phyloP scores from a whole-genome alignment of 2,329 filamentous ascomycete genomes.

The Beauveria scarabaeidicola region DNA sequence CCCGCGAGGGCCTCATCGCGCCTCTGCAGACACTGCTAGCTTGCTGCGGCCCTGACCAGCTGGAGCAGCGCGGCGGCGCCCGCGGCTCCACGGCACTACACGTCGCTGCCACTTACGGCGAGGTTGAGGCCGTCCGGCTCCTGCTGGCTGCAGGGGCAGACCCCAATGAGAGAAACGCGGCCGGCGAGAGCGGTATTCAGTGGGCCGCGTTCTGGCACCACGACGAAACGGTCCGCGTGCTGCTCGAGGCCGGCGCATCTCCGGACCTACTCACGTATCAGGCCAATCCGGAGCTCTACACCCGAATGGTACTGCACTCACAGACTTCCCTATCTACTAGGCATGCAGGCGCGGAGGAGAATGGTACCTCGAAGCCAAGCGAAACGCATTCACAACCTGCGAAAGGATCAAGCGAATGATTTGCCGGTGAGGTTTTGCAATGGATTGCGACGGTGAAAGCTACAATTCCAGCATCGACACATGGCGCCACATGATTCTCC shows the following conservation, averaged over 20 bases:
- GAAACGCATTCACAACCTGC: too few relatives aligned
- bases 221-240: background rate
- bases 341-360: background rate
- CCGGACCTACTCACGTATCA: background rate
- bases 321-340: background rate
- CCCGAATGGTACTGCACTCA: background rate
- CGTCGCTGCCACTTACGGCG: slow-evolving; percentile 8
- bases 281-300: background rate
- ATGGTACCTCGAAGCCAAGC: background rate
- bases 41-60: background rate
- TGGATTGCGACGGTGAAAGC: too few relatives aligned
- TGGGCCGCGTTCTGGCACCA: slow-evolving; percentile 9
- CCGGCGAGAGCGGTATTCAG: slow-evolving; percentile 3
- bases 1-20: slow-evolving; percentile 4
- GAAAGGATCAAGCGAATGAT: too few relatives aligned
- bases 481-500: too few relatives aligned
- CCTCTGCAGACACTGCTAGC: background rate
- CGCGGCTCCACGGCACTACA: slow-evolving; percentile 9
- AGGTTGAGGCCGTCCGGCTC: slow-evolving; percentile 3
- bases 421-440: too few relatives aligned
- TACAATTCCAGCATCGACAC: too few relatives aligned
- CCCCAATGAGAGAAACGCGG: slow-evolving; percentile 2
- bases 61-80: slow-evolving; percentile 6
- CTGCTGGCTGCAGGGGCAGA: slow-evolving; percentile 6
- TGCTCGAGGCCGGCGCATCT: slow-evolving; percentile 1